Evolutionary conservation across 2,329 filamentous ascomycete species (phyloP).

Genomic region (Alternaria viburni): DNA sequence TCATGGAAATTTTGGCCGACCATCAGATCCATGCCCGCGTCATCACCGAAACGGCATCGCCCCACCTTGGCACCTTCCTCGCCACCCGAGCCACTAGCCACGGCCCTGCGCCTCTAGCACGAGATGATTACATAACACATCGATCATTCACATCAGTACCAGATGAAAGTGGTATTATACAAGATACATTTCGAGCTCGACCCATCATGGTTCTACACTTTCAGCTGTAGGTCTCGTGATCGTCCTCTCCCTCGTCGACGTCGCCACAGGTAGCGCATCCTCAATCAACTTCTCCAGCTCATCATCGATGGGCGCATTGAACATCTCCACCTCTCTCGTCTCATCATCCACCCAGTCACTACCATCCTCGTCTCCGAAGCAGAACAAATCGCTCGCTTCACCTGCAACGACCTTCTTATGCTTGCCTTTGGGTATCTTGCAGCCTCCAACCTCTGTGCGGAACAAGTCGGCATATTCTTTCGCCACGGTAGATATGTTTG

Average conservation of each 20-base stretch:
- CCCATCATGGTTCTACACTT: not conserved
- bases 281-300: not conserved
- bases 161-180: not conserved
- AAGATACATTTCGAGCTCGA: too few relatives aligned
- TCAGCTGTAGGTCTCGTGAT: not conserved
- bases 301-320: slow-evolving; percentile 10
- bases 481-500: slow-evolving; percentile 55
- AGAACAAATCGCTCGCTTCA: slow-evolving; percentile 70
- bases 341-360: slow-evolving; percentile 39
- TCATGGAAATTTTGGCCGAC: slow-evolving; percentile 6
- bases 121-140: not conserved
- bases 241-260: not conserved
- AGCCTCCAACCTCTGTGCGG: slow-evolving; percentile 70
- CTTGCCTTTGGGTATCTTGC: slow-evolving; percentile 52
- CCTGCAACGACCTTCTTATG: slow-evolving; percentile 43
- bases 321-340: slow-evolving; percentile 8
- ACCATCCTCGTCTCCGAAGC: slow-evolving; percentile 52
- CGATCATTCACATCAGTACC: not conserved
- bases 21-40: slow-evolving; percentile 1
- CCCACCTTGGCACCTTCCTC: not conserved
- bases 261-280: not conserved
- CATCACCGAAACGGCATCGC: slow-evolving; percentile 9
- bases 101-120: not conserved
- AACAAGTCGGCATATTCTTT: slow-evolving; percentile 65
- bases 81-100: not conserved